Evolutionary conservation across 192 early-diverging fungal genomes (phyloP).

Genomic region (Podila clonocystis): DNA sequence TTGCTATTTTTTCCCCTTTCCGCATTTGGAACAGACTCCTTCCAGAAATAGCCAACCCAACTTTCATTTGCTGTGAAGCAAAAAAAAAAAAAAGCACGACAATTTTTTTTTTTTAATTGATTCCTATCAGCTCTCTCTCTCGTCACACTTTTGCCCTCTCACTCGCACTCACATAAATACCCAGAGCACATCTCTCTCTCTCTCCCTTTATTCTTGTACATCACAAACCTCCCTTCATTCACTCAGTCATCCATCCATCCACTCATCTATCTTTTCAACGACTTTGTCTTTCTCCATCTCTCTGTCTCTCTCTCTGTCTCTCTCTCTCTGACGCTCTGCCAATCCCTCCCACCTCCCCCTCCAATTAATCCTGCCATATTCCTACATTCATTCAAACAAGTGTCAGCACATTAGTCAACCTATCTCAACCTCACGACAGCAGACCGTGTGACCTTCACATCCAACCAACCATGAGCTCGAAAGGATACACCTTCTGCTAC

Average conservation of each 20-base stretch:
- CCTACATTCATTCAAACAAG: neutral
- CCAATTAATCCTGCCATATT: neutral
- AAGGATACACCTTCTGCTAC: conserved; percentile 57
- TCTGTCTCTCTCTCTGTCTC: neutral
- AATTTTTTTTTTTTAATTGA: too few relatives aligned
- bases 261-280: neutral
- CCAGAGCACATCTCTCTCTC: too few relatives aligned
- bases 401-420: neutral
- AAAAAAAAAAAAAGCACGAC: too few relatives aligned
- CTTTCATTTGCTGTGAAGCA: too few relatives aligned
- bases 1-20: too few relatives aligned
- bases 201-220: neutral
- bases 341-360: neutral
- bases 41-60: too few relatives aligned
- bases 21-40: too few relatives aligned
- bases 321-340: neutral
- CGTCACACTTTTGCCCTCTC: too few relatives aligned
- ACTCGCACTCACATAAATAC: too few relatives aligned
- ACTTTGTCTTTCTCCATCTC: neutral
- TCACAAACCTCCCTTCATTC: neutral
- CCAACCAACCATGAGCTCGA: conserved; percentile 5
- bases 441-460: neutral
- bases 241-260: neutral
- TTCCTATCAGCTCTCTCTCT: too few relatives aligned
- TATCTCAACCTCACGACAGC: neutral